Percentiles rank a stretch among this genome's conserved stretches.
phyloP scores from a whole-genome alignment of 1,284 basidiomycete genomes.

The Trametes versicolor region DNA sequence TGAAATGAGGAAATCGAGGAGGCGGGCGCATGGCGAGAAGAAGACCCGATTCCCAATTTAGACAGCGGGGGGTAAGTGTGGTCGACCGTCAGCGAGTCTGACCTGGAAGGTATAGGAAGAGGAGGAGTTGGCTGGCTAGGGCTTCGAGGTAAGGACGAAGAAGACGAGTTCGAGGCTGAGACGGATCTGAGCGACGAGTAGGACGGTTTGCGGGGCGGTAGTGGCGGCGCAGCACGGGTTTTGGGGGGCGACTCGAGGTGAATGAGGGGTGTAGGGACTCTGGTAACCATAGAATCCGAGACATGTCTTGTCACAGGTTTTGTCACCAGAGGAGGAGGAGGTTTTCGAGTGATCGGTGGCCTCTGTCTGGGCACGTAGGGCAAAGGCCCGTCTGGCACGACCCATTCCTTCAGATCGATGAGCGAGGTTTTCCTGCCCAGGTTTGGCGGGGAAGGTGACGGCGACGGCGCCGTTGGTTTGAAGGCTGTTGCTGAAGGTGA shows the following conservation, averaged over 20 bases:
- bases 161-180: slow-evolving; percentile 46
- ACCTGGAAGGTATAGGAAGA: slow-evolving; percentile 16
- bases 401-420: slow-evolving; percentile 80
- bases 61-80: slow-evolving; percentile 64
- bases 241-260: slow-evolving; percentile 57
- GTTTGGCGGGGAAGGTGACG: slow-evolving; percentile 64
- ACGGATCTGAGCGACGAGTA: slow-evolving; percentile 56
- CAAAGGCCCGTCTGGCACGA: slow-evolving; percentile 66
- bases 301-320: slow-evolving; percentile 37
- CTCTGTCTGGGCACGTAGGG: slow-evolving; percentile 43
- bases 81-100: slow-evolving; percentile 59
- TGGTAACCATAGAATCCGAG: slow-evolving; percentile 33
- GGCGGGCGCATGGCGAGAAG: slow-evolving; percentile 60
- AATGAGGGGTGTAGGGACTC: slow-evolving; percentile 57
- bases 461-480: slow-evolving; percentile 45
- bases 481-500: slow-evolving; percentile 43
- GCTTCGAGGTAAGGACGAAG: slow-evolving; percentile 39
- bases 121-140: slow-evolving; percentile 26
- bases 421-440: slow-evolving; percentile 68
- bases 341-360: slow-evolving; percentile 30
- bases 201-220: slow-evolving; percentile 74
- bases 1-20: slow-evolving; percentile 85
- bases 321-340: slow-evolving; percentile 26
- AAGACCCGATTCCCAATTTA: slow-evolving; percentile 48
- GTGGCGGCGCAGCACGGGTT: slow-evolving; percentile 54